Conservation (phyloP, 169 alveolate genomes). For the Cyclospora cayetanensis region DNA sequence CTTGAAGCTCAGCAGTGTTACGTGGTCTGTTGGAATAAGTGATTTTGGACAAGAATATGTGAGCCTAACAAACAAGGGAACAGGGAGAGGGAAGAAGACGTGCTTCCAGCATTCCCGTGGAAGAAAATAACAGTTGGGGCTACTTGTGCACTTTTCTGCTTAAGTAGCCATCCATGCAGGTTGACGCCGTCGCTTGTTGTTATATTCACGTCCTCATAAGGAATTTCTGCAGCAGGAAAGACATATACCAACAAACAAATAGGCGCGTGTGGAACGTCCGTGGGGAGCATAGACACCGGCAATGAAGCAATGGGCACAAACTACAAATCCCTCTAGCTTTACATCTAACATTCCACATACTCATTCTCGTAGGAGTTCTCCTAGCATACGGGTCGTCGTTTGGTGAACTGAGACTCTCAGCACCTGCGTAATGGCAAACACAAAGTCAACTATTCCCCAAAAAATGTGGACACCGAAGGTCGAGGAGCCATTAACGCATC, state of each 20-base stretch:
- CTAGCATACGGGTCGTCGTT: too few relatives aligned
- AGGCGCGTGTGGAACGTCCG: neutral
- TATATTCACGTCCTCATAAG: slow-evolving; percentile 62
- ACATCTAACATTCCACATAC: slow-evolving; percentile 35
- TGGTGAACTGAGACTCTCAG: neutral
- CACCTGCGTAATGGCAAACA: neutral
- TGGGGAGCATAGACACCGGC: neutral
- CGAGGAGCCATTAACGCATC: too few relatives aligned
- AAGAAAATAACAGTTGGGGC: slow-evolving; percentile 72
- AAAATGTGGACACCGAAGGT: too few relatives aligned
- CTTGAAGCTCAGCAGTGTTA: too few relatives aligned
- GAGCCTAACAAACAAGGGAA: too few relatives aligned
- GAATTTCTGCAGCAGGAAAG: slow-evolving; percentile 35
- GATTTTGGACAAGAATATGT: too few relatives aligned
- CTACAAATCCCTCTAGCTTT: slow-evolving; percentile 25
- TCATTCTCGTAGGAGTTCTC: too few relatives aligned
- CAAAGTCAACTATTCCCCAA: too few relatives aligned
- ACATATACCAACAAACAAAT: neutral
- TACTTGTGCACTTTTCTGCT: slow-evolving; percentile 39
- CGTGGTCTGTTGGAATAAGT: too few relatives aligned
- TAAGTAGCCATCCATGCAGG: slow-evolving; percentile 60
- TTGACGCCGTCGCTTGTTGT: slow-evolving; percentile 64
- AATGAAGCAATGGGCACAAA: neutral
- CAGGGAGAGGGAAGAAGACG: too few relatives aligned
- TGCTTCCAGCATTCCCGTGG: slow-evolving; percentile 75